Base-by-base conservation (phyloP, 2,329 filamentous ascomycete genomes). In the Juglanconis juglandina region DNA sequence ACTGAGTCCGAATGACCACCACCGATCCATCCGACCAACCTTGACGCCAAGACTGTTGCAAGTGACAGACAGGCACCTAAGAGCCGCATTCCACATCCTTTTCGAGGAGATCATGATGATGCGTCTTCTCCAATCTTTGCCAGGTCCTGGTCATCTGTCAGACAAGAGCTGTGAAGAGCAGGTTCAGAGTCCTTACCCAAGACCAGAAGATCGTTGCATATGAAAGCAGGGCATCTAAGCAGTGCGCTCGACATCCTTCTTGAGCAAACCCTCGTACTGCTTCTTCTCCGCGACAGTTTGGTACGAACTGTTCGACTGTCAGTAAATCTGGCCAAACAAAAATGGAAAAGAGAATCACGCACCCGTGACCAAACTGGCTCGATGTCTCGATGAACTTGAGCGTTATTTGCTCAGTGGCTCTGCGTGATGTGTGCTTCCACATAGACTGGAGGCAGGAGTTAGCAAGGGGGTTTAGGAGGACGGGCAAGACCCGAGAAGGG, bases 381-480 rank as follows among this genome's bases (percentile, higher is more conserved):
- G 24, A 24, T 24, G 95, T 99, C 76, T 99, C 95, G 90, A 99
- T 99, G 95, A 95, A 99, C 85, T 99, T 99, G 85, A 99, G 91
- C 76, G 94, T 91, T 79, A 98, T 91, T 91, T 99, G 98, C 90
- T 99, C 95, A 76, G 96, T 86, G 60, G 95, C 91, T 79, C 89
- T 92, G 78, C 95, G 87, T 76, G 90, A 96, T 72, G 93, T 98
- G 87, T 99, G 95, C 66, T 84, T 86, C 87, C 95, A 98, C 87
- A 99, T 95, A 70, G 94, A 96, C 87, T 24, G 24, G 1, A 24
- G 24, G 24, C 24, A 24, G 24, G 24, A 24, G 24, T 24, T 24
- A 24, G 24, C 24, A 24, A 24, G 24, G 24, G 24, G 24, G 2
- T 24, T 24, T 24, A 24, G 24, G 24, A 2, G 24, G 24, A 24